Base-by-base conservation (phyloP, 2,329 filamentous ascomycete genomes). In the Fusarium graminum region DNA sequence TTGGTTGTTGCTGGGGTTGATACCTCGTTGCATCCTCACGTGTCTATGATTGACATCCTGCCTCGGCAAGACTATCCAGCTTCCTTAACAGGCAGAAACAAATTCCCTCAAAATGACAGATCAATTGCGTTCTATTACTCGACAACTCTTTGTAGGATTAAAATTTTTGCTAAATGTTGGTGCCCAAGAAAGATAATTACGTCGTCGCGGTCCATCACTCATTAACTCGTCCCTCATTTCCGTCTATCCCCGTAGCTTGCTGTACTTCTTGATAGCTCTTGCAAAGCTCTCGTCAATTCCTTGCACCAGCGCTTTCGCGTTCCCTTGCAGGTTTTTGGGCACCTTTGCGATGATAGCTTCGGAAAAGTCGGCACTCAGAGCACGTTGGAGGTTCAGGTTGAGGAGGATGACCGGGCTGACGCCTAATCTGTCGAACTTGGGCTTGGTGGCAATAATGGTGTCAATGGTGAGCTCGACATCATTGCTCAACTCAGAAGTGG, bases 401-500 rank as follows among this genome's bases (percentile, higher is more conserved):
- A 80, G 41, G 38, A 82, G 71, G 34, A 85, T 81, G 34, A 82
- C 68, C 0, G 81, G 80, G 44, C 74, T 76, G 34, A 84, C 64
- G 2, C 81, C 51, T 7, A 82, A 69, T 38, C 73, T 72, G 64
- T 83, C 78, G 57, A 85, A 85, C 62, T 81, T 80, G 19, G 72
- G 75, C 72, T 82, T 82, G 28, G 76, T 70, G 12, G 57, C 68
- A 58, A 82, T 73, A 22, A 83, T 70, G n/a, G 74, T 74, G 9
- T 71, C 65, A 29, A 83, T 74, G 6, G 79, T 79, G 30, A 66
- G 52, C 64, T 80, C 77, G 60, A 83, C 79, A n/a, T 72, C 71
- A 12, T 43, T 52, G 42, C 76, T 73, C 26, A 84, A 76, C 9
- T 73, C 63, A 4, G 66, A 54, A 7, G 80, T 79, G 4, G 78